These are phyloP conservation scores for Phytophthora ohioensis DNA, from an alignment of 352 stramenopile genomes.

Conservation along the genomic window DNA sequence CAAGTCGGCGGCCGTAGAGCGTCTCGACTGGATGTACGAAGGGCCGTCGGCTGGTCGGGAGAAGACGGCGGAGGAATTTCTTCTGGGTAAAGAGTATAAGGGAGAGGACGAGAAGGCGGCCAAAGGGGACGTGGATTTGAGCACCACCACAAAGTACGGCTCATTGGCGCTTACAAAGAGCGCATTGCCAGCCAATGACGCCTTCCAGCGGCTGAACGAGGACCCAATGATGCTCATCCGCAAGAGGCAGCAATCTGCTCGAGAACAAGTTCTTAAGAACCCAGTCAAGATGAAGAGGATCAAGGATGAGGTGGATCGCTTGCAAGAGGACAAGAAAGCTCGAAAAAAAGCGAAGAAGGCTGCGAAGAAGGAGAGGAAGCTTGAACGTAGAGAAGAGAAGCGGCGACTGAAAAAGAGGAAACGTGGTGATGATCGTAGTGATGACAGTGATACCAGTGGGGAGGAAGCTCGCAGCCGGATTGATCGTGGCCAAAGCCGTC, in stretches of 20 bases:
- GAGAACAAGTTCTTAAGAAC: slow-evolving; percentile 90
- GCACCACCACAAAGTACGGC: slow-evolving; percentile 74
- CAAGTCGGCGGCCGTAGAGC: slow-evolving; percentile 83
- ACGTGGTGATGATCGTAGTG: slow-evolving; percentile 11
- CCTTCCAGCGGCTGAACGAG: slow-evolving; percentile 94
- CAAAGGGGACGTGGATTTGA: slow-evolving; percentile 50
- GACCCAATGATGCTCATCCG: slow-evolving; percentile 97
- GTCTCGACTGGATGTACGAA: slow-evolving; percentile 98
- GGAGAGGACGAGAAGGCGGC: slow-evolving; percentile 43
- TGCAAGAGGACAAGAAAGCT: slow-evolving; percentile 82
- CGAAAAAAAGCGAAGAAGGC: slow-evolving; percentile 76
- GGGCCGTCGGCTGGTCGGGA: slow-evolving; percentile 81
- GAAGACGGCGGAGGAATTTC: slow-evolving; percentile 89
- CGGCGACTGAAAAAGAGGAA: slow-evolving; percentile 53
- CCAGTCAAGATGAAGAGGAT: slow-evolving; percentile 93
- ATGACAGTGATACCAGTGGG: slow-evolving; percentile 28
- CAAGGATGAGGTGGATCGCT: slow-evolving; percentile 79
- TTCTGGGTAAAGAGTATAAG: slow-evolving; percentile 94
- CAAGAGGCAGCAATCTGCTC: slow-evolving; percentile 79
- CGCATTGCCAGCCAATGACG: slow-evolving; percentile 82
- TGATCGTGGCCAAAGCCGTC: background rate
- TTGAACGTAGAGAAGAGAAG: slow-evolving; percentile 45
- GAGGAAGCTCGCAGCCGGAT: slow-evolving; percentile 12
- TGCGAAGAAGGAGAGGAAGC: slow-evolving; percentile 75
- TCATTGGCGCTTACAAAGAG: slow-evolving; percentile 66